Evolutionary conservation across 768 basidiomycete genomes (phyloP).

Genomic region (Hygrocybe punicea): DNA sequence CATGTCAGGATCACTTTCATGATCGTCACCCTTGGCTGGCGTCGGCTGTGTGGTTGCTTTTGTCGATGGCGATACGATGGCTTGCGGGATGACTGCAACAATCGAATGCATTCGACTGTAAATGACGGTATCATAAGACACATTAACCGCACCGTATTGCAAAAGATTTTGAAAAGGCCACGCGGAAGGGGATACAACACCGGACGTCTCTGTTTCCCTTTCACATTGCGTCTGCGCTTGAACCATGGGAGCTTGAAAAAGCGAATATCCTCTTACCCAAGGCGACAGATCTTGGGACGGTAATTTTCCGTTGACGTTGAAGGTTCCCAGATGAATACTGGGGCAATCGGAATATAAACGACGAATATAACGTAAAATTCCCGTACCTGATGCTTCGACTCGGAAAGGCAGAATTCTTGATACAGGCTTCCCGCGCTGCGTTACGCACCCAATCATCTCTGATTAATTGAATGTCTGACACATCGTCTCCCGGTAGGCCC

Average conservation of each 20-base stretch:
- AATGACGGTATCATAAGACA: background rate
- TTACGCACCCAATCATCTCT: constrained; percentile 62
- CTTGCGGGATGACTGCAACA: background rate
- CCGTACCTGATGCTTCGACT: constrained; percentile 21
- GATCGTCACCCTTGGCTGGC: constrained; percentile 8
- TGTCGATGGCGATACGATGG: background rate
- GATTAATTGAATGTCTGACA: constrained; percentile 52
- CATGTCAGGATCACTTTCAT: constrained; percentile 55
- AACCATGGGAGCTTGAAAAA: background rate
- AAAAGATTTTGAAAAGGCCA: background rate
- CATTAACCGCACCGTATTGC: background rate
- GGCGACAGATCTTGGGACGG: constrained; percentile 69
- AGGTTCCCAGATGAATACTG: constrained; percentile 72
- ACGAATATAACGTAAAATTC: background rate
- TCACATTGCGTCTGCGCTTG: background rate
- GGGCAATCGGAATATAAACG: background rate
- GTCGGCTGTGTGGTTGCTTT: background rate
- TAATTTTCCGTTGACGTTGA: constrained; percentile 78
- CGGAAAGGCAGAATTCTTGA: constrained; percentile 32
- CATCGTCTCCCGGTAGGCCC: constrained; percentile 61
- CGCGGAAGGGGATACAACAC: background rate
- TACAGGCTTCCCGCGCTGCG: constrained; percentile 38
- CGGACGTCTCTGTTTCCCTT: constrained; percentile 16
- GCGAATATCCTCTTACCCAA: constrained; percentile 45
- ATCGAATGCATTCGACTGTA: background rate